Evolutionary conservation across 176 grass and related monocot species (phyloP).

Genomic region (Lolium multiflorum): DNA sequence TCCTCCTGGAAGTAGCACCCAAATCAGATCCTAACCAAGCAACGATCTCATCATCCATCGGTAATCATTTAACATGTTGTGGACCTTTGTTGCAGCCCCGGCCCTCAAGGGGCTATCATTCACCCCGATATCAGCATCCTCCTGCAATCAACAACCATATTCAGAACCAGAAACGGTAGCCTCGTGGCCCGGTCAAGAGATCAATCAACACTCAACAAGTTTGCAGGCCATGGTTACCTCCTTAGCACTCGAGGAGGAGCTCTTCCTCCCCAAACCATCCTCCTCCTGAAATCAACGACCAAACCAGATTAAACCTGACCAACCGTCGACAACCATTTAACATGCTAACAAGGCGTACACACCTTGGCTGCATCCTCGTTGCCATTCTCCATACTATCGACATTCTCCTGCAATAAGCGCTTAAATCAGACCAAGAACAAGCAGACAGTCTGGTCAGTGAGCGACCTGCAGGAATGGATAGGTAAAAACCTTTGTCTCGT

Average conservation of each 20-base stretch:
- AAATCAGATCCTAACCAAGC: constrained; percentile 16
- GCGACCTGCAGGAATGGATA: not conserved
- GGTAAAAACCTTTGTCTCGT: not conserved
- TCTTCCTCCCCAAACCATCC: not conserved
- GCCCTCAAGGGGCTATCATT: not conserved
- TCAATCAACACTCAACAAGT: not conserved
- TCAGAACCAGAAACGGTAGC: not conserved
- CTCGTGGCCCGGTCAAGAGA: not conserved
- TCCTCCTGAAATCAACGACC: constrained; percentile 22
- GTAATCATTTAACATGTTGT: not conserved
- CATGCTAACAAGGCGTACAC: not conserved
- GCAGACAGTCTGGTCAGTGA: not conserved
- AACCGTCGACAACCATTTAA: not conserved
- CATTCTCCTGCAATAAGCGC: constrained; percentile 34
- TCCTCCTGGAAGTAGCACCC: constrained; percentile 1
- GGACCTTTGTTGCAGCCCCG: constrained; percentile 10
- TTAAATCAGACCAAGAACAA: not conserved
- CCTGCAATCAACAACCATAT: constrained; percentile 17
- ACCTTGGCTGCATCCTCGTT: constrained; percentile 19
- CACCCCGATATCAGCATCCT: not conserved
- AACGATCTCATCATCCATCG: not conserved
- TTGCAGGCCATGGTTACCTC: not conserved
- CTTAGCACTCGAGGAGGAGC: not conserved
- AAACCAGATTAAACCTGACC: constrained; percentile 16
- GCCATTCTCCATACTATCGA: not conserved